Evolutionary conservation across 2,329 filamentous ascomycete genomes (phyloP).

Genomic region (Orbilia oligospora): DNA sequence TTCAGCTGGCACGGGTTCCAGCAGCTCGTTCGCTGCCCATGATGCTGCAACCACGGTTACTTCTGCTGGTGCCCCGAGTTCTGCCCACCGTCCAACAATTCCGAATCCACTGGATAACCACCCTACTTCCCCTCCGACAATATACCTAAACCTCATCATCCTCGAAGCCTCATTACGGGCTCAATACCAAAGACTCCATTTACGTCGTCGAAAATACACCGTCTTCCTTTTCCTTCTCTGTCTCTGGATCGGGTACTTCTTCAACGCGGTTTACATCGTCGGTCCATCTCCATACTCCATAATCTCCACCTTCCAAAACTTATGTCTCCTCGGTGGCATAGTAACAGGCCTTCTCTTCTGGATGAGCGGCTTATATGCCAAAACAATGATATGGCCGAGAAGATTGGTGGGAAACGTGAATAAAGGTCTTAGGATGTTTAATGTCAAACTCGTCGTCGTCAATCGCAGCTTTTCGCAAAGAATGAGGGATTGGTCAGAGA

Average conservation of each 20-base stretch:
- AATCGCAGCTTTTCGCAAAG: constrained; percentile 52
- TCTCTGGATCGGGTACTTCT: constrained; percentile 86
- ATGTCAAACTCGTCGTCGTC: constrained; percentile 94
- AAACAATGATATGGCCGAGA: constrained; percentile 92
- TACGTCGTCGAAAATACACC: constrained; percentile 89
- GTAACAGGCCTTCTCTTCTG: constrained; percentile 89
- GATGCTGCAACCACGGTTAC: constrained; percentile 64
- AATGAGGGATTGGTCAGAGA: constrained; percentile 47
- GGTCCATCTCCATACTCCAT: constrained; percentile 89
- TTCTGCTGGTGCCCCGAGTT: constrained; percentile 47
- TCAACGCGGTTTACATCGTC: constrained; percentile 90
- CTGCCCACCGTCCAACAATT: constrained; percentile 65
- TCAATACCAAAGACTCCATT: constrained; percentile 91
- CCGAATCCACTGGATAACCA: constrained; percentile 82
- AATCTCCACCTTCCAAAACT: constrained; percentile 75
- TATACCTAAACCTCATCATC: constrained; percentile 97
- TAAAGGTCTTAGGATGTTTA: constrained; percentile 89
- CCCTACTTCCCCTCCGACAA: constrained; percentile 92
- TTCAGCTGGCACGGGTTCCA: constrained; percentile 63
- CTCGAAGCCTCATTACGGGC: constrained; percentile 93
- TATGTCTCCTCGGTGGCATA: constrained; percentile 90
- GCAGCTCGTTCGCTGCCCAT: constrained; percentile 65
- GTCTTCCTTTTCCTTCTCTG: constrained; percentile 88
- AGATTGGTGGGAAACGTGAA: constrained; percentile 92
- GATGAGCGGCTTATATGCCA: constrained; percentile 96